Evolutionary conservation across 768 basidiomycete genomes (phyloP).

Genomic region (Phylloporus sp.): DNA sequence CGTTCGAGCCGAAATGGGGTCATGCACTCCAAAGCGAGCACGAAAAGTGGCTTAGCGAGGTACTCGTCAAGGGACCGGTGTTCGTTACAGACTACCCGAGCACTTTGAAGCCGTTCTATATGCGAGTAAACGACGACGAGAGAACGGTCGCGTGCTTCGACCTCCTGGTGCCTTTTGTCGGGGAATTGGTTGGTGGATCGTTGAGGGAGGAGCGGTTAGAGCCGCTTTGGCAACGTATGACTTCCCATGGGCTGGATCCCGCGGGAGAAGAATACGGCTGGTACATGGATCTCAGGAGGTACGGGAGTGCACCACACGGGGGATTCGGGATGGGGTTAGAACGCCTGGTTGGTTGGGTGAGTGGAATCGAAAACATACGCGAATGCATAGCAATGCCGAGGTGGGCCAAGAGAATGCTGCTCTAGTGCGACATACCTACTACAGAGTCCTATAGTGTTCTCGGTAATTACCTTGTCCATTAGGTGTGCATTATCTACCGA

Average conservation of each 20-base stretch:
- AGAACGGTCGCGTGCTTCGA: conserved; percentile 92
- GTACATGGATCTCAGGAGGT: conserved; percentile 82
- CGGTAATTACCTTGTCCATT: background rate
- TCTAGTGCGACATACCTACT: conserved; percentile 33
- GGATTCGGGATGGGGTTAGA: conserved; percentile 98
- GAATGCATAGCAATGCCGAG: conserved; percentile 92
- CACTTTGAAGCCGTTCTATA: conserved; percentile 90
- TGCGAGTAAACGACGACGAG: conserved; percentile 62
- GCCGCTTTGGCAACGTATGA: conserved; percentile 49
- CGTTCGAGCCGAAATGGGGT: conserved; percentile 63
- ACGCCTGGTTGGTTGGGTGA: conserved; percentile 79
- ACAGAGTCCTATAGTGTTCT: background rate
- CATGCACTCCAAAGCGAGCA: conserved; percentile 79
- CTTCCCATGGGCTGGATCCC: conserved; percentile 39
- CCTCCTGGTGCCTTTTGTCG: conserved; percentile 79
- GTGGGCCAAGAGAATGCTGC: conserved; percentile 75
- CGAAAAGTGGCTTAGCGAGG: conserved; percentile 83
- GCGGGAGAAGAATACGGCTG: conserved; percentile 44
- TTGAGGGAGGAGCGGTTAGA: conserved; percentile 73
- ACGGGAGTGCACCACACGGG: conserved; percentile 86
- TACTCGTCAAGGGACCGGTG: conserved; percentile 63
- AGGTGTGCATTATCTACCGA: background rate
- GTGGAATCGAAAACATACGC: conserved; percentile 83
- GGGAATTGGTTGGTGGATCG: conserved; percentile 91
- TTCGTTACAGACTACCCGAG: conserved; percentile 91